These are phyloP conservation scores for Paramarasmius palmivorus DNA, from an alignment of 1,284 basidiomycete species.

Conservation along the genomic window DNA sequence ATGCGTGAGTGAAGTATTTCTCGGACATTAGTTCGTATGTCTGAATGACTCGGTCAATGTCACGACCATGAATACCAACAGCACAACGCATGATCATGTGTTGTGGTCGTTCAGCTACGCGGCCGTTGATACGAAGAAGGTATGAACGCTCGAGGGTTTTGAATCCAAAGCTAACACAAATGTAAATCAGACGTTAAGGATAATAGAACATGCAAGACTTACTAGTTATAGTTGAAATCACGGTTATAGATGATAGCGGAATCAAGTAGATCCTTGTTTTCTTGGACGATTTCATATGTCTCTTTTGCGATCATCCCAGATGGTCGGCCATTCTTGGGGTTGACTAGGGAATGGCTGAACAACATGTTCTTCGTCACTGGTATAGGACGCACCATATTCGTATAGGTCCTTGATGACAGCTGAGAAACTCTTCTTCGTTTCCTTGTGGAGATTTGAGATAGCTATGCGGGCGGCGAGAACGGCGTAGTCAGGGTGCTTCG, in stretches of 20 bases:
- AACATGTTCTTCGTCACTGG: background rate
- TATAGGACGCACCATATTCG: slow-evolving; percentile 67
- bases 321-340: slow-evolving; percentile 90
- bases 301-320: slow-evolving; percentile 93
- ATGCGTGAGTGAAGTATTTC: slow-evolving; percentile 97
- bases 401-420: slow-evolving; percentile 91
- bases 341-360: slow-evolving; percentile 54
- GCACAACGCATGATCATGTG: slow-evolving; percentile 99
- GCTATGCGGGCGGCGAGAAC: slow-evolving; percentile 98
- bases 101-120: slow-evolving; percentile 96
- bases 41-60: slow-evolving; percentile 89
- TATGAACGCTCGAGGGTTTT: slow-evolving; percentile 99
- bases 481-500: slow-evolving; percentile 97
- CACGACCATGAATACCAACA: slow-evolving; percentile 92
- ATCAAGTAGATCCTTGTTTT: slow-evolving; percentile 84
- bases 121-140: slow-evolving; percentile 91
- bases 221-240: slow-evolving; percentile 97
- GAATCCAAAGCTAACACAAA: slow-evolving; percentile 84
- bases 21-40: slow-evolving; percentile 97
- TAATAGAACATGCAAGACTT: slow-evolving; percentile 8
- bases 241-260: slow-evolving; percentile 98
- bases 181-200: slow-evolving; percentile 6
- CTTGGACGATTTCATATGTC: slow-evolving; percentile 83
- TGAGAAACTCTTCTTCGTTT: slow-evolving; percentile 97
- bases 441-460: slow-evolving; percentile 98